A percentile compares a stretch with the other conserved stretches of the same genome.
Conservation (phyloP, 306 rosid species). For the Ammopiptanthus mongolicus region DNA sequence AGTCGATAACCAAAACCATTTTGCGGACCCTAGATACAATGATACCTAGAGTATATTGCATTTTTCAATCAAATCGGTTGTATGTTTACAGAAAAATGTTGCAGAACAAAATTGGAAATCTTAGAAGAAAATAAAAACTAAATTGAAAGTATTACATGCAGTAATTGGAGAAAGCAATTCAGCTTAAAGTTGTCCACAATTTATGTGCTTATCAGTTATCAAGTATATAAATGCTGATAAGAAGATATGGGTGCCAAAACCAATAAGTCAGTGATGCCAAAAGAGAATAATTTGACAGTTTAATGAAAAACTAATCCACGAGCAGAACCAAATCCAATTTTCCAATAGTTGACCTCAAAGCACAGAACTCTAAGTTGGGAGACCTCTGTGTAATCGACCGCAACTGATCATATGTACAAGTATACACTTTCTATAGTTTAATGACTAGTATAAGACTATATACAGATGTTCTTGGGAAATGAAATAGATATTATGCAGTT, state of each 20-base stretch:
- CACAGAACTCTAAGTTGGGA: not conserved
- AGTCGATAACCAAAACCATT: too few relatives aligned
- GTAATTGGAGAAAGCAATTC: not conserved
- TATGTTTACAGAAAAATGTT: not conserved
- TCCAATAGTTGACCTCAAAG: not conserved
- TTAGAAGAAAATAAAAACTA: not conserved
- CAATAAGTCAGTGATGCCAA: not conserved
- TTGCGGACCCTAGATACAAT: too few relatives aligned
- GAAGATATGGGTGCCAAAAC: not conserved
- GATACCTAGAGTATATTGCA: not conserved
- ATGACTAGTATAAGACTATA: slow-evolving; percentile 14
- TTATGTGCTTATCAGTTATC: too few relatives aligned
- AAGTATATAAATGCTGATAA: not conserved
- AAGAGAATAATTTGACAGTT: not conserved
- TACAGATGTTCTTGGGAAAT: slow-evolving; percentile 15
- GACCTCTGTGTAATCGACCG: not conserved
- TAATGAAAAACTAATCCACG: not conserved
- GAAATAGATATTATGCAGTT: slow-evolving; percentile 7
- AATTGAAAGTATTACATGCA: not conserved
- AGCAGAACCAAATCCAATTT: not conserved
- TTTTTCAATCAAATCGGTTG: not conserved
- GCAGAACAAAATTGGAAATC: not conserved
- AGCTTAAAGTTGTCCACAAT: not conserved
- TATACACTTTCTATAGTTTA: slow-evolving; percentile 30
- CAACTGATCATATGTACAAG: slow-evolving; percentile 44